phyloP scores from a whole-genome alignment of 1,284 basidiomycete species.

The Rugosomyces carneus region DNA sequence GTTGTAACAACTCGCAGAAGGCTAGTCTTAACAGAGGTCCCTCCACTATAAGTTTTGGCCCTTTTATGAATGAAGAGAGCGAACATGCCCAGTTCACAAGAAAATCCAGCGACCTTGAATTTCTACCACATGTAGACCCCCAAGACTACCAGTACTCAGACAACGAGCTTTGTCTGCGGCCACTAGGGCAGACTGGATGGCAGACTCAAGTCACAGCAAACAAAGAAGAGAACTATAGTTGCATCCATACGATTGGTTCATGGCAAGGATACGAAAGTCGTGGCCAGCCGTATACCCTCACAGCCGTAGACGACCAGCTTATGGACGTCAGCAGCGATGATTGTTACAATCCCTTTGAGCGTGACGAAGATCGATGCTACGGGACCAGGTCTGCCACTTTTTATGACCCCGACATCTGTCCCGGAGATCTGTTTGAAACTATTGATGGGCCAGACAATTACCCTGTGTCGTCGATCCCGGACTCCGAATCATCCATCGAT shows the following conservation, averaged over 20 bases:
- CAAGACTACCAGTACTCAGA: constrained; percentile 15
- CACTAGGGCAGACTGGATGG: not conserved
- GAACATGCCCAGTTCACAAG: not conserved
- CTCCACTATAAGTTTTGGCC: not conserved
- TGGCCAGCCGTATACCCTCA: not conserved
- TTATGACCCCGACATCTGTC: not conserved
- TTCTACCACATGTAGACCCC: constrained; percentile 9
- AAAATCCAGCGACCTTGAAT: not conserved
- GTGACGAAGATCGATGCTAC: not conserved
- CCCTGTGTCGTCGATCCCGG: not conserved
- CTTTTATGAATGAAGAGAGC: not conserved
- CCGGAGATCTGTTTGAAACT: not conserved
- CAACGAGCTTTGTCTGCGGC: not conserved
- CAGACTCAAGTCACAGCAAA: not conserved
- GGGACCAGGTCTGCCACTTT: not conserved
- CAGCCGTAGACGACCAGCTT: not conserved
- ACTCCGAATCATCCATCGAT: constrained; percentile 7
- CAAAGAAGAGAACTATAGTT: not conserved
- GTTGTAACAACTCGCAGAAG: not conserved
- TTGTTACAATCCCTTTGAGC: not conserved
- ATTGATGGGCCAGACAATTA: not conserved
- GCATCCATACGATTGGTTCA: not conserved
- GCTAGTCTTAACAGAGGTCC: not conserved
- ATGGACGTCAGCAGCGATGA: not conserved
- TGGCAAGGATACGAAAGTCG: constrained; percentile 9